Percentiles rank a stretch among this genome's conserved stretches.
Evolutionary conservation across 129 eudicot species (phyloP).

Genomic region (Mikania micrantha): DNA sequence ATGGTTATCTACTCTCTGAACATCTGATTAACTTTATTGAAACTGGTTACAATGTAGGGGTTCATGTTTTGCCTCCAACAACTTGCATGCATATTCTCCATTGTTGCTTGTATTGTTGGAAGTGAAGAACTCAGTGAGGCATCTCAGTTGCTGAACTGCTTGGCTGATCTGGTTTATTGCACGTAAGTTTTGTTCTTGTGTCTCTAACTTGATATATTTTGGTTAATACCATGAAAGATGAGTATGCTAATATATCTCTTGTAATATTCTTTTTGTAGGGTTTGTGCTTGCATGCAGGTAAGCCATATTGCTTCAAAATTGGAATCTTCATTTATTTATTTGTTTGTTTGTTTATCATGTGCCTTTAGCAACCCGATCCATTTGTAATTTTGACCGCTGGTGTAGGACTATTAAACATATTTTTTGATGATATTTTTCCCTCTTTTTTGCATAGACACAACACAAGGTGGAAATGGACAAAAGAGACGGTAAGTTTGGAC

Average conservation of each 20-base stretch:
- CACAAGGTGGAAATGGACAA: slow-evolving; percentile 99
- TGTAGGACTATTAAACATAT: background rate
- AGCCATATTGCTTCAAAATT: slow-evolving; percentile 8
- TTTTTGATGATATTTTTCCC: background rate
- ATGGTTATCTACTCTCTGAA: background rate
- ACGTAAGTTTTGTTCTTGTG: slow-evolving; percentile 41
- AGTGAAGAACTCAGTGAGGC: slow-evolving; percentile 86
- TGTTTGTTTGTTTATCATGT: background rate
- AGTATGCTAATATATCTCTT: slow-evolving; percentile 19
- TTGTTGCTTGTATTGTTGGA: slow-evolving; percentile 84
- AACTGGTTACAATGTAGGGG: slow-evolving; percentile 40
- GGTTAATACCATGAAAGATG: background rate
- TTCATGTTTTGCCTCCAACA: slow-evolving; percentile 98
- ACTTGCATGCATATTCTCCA: slow-evolving; percentile 89
- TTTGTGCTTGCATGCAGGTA: slow-evolving; percentile 99
- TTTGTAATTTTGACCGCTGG: background rate
- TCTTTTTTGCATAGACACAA: slow-evolving; percentile 60
- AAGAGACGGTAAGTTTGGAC: slow-evolving; percentile 85
- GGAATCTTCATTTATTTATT: background rate
- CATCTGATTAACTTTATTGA: slow-evolving; percentile 1
- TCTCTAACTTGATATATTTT: background rate
- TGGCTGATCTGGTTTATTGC: slow-evolving; percentile 93
- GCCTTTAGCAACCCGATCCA: background rate
- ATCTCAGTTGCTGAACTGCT: slow-evolving; percentile 70
- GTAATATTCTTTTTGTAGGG: slow-evolving; percentile 53